These are phyloP conservation scores for Fistulina hepatica DNA, from an alignment of 1,284 basidiomycete genomes.

Conservation along the genomic window DNA sequence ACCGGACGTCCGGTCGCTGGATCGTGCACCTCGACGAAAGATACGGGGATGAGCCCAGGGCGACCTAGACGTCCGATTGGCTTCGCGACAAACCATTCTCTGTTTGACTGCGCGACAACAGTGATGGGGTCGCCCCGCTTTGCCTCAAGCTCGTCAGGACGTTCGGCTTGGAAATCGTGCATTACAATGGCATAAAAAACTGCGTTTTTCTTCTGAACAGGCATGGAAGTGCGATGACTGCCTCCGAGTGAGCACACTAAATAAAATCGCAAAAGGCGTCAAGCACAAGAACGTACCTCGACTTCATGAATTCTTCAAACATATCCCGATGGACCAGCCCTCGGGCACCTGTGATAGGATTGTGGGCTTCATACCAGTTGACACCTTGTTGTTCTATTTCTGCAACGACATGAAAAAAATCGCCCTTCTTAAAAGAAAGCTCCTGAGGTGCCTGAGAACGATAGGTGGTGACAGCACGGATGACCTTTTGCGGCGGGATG, in stretches of 20 bases:
- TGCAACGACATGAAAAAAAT: slow-evolving; percentile 93
- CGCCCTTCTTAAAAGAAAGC: slow-evolving; percentile 86
- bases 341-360: slow-evolving; percentile 84
- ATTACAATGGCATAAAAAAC: slow-evolving; percentile 87
- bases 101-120: slow-evolving; percentile 83
- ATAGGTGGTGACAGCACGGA: slow-evolving; percentile 72
- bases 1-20: slow-evolving; percentile 74
- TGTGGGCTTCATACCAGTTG: slow-evolving; percentile 77
- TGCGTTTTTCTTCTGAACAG: slow-evolving; percentile 32
- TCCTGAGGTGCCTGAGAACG: slow-evolving; percentile 73
- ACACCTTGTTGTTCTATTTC: slow-evolving; percentile 48
- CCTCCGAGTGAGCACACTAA: slow-evolving; percentile 6
- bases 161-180: slow-evolving; percentile 91
- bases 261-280: slow-evolving; percentile 6
- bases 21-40: slow-evolving; percentile 94
- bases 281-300: slow-evolving; percentile 45
- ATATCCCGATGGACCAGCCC: slow-evolving; percentile 80
- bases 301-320: slow-evolving; percentile 85
- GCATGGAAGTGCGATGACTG: slow-evolving; percentile 14
- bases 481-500: slow-evolving; percentile 89
- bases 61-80: slow-evolving; percentile 91
- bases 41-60: slow-evolving; percentile 92
- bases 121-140: slow-evolving; percentile 91
- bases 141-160: slow-evolving; percentile 93
- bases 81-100: slow-evolving; percentile 87